Percentiles rank a stretch among this genome's conserved stretches.
phyloP scores from a whole-genome alignment of 2,329 filamentous ascomycete genomes.

The Karstenula rhodostoma region DNA sequence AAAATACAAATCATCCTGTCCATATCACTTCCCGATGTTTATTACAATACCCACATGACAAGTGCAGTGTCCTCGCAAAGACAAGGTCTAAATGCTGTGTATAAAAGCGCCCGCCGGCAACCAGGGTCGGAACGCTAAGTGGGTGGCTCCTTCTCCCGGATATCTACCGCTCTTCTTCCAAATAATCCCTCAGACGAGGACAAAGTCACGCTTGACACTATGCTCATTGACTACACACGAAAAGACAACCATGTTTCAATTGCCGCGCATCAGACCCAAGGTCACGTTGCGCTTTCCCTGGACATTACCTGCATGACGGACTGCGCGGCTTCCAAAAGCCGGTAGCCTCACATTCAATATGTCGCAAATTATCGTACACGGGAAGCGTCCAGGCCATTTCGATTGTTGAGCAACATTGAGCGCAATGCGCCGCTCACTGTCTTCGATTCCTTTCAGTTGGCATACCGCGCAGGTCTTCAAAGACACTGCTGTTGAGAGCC shows the following conservation, averaged over 20 bases:
- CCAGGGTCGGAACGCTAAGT: neutral
- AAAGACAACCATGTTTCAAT: neutral
- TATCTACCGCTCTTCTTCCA: neutral
- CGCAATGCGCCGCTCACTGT: neutral
- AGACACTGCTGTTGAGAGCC: neutral
- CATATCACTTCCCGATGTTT: neutral
- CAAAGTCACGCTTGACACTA: neutral
- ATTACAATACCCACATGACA: neutral
- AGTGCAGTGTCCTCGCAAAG: neutral
- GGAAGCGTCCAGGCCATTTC: neutral
- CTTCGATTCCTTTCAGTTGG: neutral
- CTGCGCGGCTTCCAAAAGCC: conserved; percentile 5
- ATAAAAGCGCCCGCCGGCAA: neutral
- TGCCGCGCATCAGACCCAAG: neutral
- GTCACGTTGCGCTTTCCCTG: neutral
- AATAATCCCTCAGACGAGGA: neutral
- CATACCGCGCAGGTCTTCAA: neutral
- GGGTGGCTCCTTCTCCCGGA: neutral
- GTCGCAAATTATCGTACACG: conserved; percentile 7
- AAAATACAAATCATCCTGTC: neutral
- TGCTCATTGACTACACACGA: neutral
- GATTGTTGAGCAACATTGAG: neutral
- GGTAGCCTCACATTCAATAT: conserved; percentile 10
- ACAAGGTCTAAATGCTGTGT: neutral
- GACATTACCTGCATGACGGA: neutral